Conservation (phyloP, 2,329 filamentous ascomycete species). For the Cladosporium phlei region DNA sequence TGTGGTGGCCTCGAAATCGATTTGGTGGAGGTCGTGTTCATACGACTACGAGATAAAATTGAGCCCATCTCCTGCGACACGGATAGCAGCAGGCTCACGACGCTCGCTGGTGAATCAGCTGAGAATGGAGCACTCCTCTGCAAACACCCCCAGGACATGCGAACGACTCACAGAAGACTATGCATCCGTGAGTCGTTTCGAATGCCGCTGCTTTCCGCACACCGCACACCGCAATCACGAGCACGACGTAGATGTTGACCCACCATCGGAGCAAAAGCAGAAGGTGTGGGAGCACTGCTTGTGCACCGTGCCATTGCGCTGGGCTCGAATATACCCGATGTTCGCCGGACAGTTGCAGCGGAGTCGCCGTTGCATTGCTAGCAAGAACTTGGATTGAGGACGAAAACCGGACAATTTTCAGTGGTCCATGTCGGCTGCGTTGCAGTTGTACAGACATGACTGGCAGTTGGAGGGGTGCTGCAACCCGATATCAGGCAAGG, state of each 20-base stretch:
- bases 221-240: conserved; percentile 3
- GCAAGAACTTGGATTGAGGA: too few species aligned
- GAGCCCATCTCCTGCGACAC: too few species aligned
- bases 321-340: conserved; percentile 9
- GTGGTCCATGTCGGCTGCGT: conserved; percentile 6
- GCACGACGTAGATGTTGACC: neutral
- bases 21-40: conserved; percentile 1
- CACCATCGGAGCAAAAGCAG: neutral
- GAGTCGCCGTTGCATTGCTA: conserved; percentile 13
- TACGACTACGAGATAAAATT: neutral
- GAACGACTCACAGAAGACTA: neutral
- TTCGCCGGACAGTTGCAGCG: conserved; percentile 13
- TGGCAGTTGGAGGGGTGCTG: too few species aligned
- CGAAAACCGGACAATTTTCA: neutral
- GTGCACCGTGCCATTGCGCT: conserved; percentile 6
- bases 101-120: too few species aligned
- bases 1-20: neutral
- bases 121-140: too few species aligned
- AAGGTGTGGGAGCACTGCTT: conserved; percentile 12
- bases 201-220: conserved; percentile 1
- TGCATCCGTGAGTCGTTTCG: conserved; percentile 10
- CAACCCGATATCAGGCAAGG: too few species aligned
- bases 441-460: neutral
- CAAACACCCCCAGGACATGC: neutral
- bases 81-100: neutral